Evolutionary conservation across 208 protist species (phyloP).

Genomic region (Trypanosoma vivax): DNA sequence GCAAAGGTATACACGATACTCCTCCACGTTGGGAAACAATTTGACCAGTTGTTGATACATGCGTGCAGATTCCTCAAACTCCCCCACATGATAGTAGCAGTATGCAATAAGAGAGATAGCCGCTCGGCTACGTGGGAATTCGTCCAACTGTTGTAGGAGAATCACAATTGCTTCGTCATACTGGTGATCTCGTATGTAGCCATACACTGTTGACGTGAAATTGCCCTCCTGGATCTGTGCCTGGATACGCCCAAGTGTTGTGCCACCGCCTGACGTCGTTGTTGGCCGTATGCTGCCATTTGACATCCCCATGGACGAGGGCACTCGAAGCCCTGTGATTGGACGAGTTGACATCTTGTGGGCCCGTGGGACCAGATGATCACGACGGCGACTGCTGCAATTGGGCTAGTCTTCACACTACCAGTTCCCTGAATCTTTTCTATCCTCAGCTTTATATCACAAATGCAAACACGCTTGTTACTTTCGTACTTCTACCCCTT

Average conservation of each 20-base stretch:
- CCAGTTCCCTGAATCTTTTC: no score
- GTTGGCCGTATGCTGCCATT: constrained; percentile 54
- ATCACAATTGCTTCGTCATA: constrained; percentile 91
- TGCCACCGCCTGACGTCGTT: constrained; percentile 82
- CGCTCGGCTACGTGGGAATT: constrained; percentile 92
- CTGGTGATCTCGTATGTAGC: constrained; percentile 91
- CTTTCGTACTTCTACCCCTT: no score
- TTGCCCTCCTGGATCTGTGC: constrained; percentile 91
- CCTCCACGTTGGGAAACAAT: constrained; percentile 89
- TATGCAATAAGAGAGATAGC: constrained; percentile 96
- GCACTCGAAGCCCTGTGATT: constrained; percentile 59
- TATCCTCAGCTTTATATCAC: no score
- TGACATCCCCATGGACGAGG: constrained; percentile 22
- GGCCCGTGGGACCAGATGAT: not conserved
- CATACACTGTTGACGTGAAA: constrained; percentile 93
- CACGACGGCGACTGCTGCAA: no score
- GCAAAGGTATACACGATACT: constrained; percentile 95
- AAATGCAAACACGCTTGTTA: no score
- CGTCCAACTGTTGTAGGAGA: constrained; percentile 82
- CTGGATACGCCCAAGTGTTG: constrained; percentile 87
- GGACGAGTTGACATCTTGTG: constrained; percentile 30
- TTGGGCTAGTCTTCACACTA: no score
- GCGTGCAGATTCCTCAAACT: constrained; percentile 82
- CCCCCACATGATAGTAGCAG: constrained; percentile 93
- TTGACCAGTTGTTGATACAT: constrained; percentile 90